Evolutionary conservation across 2,329 filamentous ascomycete genomes (phyloP).

Genomic region (Talaromyces sp.): DNA sequence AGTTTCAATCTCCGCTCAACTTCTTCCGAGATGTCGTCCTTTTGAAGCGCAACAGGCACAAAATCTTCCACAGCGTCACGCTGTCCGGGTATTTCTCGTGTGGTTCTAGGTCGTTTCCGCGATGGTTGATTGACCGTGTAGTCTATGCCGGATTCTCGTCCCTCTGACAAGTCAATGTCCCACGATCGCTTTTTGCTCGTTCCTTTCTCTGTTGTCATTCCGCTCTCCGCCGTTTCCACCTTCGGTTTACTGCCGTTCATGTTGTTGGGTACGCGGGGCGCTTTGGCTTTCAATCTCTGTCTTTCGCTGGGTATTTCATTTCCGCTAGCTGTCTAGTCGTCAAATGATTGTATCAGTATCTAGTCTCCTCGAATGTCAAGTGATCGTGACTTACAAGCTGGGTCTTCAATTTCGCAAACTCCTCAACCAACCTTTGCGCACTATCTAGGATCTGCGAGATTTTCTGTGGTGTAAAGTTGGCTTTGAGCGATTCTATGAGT

Average conservation of each 20-base stretch:
- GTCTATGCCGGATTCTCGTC: not conserved
- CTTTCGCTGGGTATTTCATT: not conserved
- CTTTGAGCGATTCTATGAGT: constrained; percentile 36
- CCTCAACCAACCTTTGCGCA: constrained; percentile 37
- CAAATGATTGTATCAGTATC: not conserved
- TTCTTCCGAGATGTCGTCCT: constrained; percentile 46
- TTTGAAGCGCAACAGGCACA: constrained; percentile 31
- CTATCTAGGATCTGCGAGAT: constrained; percentile 39
- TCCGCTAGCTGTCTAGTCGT: not conserved
- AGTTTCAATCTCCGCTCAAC: constrained; percentile 45
- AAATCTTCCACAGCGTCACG: constrained; percentile 27
- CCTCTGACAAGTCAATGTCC: constrained; percentile 4
- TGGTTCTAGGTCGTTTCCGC: constrained; percentile 27
- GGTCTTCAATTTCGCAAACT: constrained; percentile 34
- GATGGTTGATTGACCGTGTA: not conserved
- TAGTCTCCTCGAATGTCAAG: not conserved
- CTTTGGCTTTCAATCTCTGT: not conserved
- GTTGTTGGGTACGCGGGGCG: not conserved
- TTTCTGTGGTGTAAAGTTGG: constrained; percentile 29
- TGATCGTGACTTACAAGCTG: constrained; percentile 31
- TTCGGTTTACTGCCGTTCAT: not conserved
- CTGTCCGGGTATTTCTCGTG: constrained; percentile 21
- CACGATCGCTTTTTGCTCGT: constrained; percentile 7
- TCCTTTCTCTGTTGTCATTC: not conserved
- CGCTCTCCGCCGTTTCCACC: not conserved